These are phyloP conservation scores for Penicillium soppii DNA, from an alignment of 495 filamentous ascomycete genomes.

Conservation along the genomic window DNA sequence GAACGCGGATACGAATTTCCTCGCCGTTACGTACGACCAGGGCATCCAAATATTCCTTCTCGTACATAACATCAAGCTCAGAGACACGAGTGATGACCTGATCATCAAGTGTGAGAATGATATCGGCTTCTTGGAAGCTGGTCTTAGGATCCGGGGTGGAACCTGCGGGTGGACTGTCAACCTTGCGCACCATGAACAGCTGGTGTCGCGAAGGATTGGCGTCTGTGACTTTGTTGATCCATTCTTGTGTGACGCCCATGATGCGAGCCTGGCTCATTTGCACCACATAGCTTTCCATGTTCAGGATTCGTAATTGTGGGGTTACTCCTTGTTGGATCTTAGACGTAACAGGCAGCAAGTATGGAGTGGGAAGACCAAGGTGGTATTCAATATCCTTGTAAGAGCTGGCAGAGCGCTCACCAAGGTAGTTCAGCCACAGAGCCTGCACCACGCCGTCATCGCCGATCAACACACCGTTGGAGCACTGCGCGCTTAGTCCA, in stretches of 20 bases:
- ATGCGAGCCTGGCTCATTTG: conserved; percentile 97
- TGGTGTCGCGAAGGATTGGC: conserved; percentile 91
- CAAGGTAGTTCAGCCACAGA: conserved; percentile 93
- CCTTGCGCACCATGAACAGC: conserved; percentile 97
- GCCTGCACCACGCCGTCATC: conserved; percentile 92
- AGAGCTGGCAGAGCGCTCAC: conserved; percentile 74
- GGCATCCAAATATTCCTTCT: conserved; percentile 78
- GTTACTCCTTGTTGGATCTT: conserved; percentile 77
- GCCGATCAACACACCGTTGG: conserved; percentile 87
- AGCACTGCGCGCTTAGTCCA: conserved; percentile 82
- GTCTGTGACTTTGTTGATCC: conserved; percentile 83
- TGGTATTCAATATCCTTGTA: conserved; percentile 96
- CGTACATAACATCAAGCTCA: conserved; percentile 96
- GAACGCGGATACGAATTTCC: conserved; percentile 74
- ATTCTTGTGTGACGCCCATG: conserved; percentile 95
- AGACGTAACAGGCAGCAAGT: conserved; percentile 76
- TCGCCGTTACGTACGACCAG: conserved; percentile 82
- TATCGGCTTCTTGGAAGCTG: conserved; percentile 80
- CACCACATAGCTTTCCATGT: conserved; percentile 90
- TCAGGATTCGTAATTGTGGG: conserved; percentile 83
- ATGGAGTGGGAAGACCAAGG: conserved; percentile 86
- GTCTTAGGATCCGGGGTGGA: conserved; percentile 31
- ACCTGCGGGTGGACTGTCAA: conserved; percentile 64
- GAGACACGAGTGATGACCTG: conserved; percentile 90
- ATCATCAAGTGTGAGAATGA: conserved; percentile 87